These are phyloP conservation scores for Cynanchum wilfordii DNA, from an alignment of 257 asterid species.

Conservation along the genomic window DNA sequence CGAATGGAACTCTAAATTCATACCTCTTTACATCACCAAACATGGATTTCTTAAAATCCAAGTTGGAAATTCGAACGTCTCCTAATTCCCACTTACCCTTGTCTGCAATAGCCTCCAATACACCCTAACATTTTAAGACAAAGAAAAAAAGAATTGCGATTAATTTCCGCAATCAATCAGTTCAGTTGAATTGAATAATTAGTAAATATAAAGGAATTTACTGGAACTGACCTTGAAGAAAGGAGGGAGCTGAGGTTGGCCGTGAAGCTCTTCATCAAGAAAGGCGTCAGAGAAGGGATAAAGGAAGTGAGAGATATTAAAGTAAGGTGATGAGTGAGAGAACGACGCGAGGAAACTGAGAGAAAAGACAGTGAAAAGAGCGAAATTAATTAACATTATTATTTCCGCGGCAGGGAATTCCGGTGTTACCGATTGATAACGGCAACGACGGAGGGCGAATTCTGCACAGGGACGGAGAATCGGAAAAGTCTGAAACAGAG, in stretches of 20 bases:
- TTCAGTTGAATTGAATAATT: neutral
- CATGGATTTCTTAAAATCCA: conserved; percentile 46
- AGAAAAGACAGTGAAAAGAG: neutral
- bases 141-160: conserved; percentile 2
- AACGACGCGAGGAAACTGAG: neutral
- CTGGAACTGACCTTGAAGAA: conserved; percentile 11
- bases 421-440: neutral
- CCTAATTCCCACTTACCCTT: conserved; percentile 59
- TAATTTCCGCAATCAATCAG: neutral
- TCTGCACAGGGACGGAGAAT: neutral
- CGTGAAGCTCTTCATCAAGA: neutral
- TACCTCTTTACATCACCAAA: conserved; percentile 34
- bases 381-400: conserved; percentile 5
- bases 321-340: neutral
- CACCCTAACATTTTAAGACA: conserved; percentile 26
- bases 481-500: neutral
- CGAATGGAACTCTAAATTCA: conserved; percentile 45
- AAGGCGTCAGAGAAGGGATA: conserved; percentile 8
- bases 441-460: neutral
- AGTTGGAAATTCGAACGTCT: conserved; percentile 47
- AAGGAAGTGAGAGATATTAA: conserved; percentile 15
- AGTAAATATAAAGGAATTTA: neutral
- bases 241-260: conserved; percentile 1
- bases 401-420: neutral
- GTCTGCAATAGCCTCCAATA: conserved; percentile 47